Conservation (phyloP, 495 filamentous ascomycete genomes). For the Xanthoparmelia taractica region DNA sequence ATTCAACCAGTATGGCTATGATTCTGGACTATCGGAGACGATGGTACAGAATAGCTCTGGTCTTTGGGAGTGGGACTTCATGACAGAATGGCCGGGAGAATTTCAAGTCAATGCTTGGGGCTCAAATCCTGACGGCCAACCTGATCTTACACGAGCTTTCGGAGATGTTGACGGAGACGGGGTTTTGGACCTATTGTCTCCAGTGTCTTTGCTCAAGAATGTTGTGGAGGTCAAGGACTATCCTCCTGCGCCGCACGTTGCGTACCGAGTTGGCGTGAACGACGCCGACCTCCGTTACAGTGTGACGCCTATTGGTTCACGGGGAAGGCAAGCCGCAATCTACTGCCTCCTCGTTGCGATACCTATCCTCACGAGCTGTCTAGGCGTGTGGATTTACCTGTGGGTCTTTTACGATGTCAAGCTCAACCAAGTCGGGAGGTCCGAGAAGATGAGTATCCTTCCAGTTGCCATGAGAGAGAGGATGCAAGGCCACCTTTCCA, state of each 20-base stretch:
- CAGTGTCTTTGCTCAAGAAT: slow-evolving; percentile 35
- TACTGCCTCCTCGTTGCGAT: slow-evolving; percentile 40
- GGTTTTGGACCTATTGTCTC: slow-evolving; percentile 38
- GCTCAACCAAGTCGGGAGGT: slow-evolving; percentile 40
- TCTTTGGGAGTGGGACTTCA: slow-evolving; percentile 43
- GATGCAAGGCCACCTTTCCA: slow-evolving; percentile 8
- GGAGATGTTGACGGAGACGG: slow-evolving; percentile 45
- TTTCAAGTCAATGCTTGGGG: slow-evolving; percentile 47
- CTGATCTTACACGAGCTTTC: slow-evolving; percentile 41
- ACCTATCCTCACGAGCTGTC: slow-evolving; percentile 35
- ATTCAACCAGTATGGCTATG: slow-evolving; percentile 58
- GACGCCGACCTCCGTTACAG: slow-evolving; percentile 40
- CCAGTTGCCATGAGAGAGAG: slow-evolving; percentile 21
- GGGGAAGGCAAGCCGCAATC: slow-evolving; percentile 36
- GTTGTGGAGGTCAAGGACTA: slow-evolving; percentile 41
- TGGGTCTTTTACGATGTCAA: slow-evolving; percentile 45
- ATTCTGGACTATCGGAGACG: slow-evolving; percentile 45
- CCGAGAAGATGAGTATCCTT: slow-evolving; percentile 23
- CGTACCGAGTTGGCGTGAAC: slow-evolving; percentile 38
- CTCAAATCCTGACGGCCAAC: slow-evolving; percentile 37
- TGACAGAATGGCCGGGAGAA: slow-evolving; percentile 44
- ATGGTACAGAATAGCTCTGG: slow-evolving; percentile 44
- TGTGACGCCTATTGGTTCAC: slow-evolving; percentile 37
- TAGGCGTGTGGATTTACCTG: slow-evolving; percentile 40
- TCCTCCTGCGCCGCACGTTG: slow-evolving; percentile 39